A percentile compares a stretch with the other conserved stretches of the same genome.
phyloP scores from a whole-genome alignment of 129 eudicot genomes.

The Artemisia tridentata region DNA sequence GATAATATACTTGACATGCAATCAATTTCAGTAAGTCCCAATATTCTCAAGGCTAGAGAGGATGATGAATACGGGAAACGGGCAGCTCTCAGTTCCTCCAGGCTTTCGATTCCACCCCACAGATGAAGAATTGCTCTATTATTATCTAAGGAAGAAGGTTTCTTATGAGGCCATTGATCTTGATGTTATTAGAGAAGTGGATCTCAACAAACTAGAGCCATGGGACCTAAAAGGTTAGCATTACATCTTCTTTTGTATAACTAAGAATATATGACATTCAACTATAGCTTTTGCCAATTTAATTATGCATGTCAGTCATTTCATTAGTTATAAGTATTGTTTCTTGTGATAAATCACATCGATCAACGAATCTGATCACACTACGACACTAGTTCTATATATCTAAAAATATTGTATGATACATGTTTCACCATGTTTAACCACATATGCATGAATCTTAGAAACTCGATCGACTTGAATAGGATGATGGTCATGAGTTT shows the following conservation, averaged over 20 bases:
- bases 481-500: too few relatives aligned
- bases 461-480: too few relatives aligned
- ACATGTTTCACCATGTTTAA: too few relatives aligned
- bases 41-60: background rate
- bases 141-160: constrained; percentile 82
- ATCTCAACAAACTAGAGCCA: constrained; percentile 95
- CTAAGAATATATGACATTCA: background rate
- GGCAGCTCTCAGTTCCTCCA: constrained; percentile 73
- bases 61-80: constrained; percentile 34
- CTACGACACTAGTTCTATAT: too few relatives aligned
- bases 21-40: background rate
- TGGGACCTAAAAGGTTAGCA: constrained; percentile 91
- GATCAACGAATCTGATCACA: too few relatives aligned
- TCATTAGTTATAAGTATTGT: background rate
- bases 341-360: background rate
- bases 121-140: constrained; percentile 77
- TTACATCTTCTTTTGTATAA: background rate
- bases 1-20: background rate
- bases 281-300: background rate
- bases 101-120: constrained; percentile 96
- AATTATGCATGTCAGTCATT: background rate
- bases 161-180: constrained; percentile 85
- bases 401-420: too few relatives aligned
- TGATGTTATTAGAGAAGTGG: constrained; percentile 90
- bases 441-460: too few relatives aligned